These are phyloP conservation scores for Passalora sequoiae DNA, from an alignment of 2,329 filamentous ascomycete genomes.

Conservation along the genomic window DNA sequence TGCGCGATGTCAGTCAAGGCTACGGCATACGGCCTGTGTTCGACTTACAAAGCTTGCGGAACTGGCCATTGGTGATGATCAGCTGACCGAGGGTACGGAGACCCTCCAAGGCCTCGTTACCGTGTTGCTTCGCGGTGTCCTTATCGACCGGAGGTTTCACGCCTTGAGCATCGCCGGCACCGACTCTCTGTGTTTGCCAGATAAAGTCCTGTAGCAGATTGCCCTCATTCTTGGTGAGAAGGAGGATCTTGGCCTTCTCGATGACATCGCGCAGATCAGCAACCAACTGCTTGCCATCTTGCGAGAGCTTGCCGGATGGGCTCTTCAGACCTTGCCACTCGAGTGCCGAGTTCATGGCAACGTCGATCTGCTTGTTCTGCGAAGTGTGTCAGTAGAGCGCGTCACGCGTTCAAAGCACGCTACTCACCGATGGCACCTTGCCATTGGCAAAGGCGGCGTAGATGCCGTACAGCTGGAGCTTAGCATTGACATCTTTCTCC, in stretches of 20 bases:
- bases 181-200: constrained; percentile 80
- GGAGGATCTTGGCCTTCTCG: constrained; percentile 73
- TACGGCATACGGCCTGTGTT: no score
- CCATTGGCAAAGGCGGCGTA: constrained; percentile 77
- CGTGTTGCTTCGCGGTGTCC: constrained; percentile 74
- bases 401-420: no score
- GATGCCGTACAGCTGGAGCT: constrained; percentile 93
- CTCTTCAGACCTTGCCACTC: constrained; percentile 62
- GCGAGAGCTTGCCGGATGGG: constrained; percentile 71
- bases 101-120: constrained; percentile 75
- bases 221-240: constrained; percentile 91
- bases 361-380: constrained; percentile 90
- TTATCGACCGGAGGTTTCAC: constrained; percentile 68
- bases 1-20: no score
- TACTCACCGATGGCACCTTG: constrained; percentile 80
- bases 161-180: constrained; percentile 54
- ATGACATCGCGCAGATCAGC: constrained; percentile 74
- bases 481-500: constrained; percentile 82
- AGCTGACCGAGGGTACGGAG: constrained; percentile 82
- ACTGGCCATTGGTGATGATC: constrained; percentile 92
- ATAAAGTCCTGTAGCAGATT: constrained; percentile 95
- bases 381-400: constrained; percentile 16
- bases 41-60: constrained; percentile 75
- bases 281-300: constrained; percentile 75
- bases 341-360: constrained; percentile 85